Percentiles rank a stretch among this genome's conserved stretches.
Conservation (phyloP, 257 asterid species). For the Cinchona pubescens region DNA sequence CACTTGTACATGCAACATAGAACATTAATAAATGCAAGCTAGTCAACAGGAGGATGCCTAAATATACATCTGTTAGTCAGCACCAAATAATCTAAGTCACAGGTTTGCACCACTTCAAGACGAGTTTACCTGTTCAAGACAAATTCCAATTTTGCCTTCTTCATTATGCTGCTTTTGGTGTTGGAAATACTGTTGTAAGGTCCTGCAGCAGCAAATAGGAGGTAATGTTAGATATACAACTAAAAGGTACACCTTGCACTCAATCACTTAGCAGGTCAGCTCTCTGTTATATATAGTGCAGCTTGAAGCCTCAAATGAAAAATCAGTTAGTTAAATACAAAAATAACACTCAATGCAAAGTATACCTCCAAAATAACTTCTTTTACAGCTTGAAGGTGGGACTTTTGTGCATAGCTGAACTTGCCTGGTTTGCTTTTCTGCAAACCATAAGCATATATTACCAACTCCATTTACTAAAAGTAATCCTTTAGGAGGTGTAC, state of each 20-base stretch:
- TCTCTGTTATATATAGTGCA: constrained; percentile 1
- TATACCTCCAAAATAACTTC: constrained; percentile 74
- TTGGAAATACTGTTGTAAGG: constrained; percentile 48
- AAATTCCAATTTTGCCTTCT: constrained; percentile 84
- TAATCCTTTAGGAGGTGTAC: neutral
- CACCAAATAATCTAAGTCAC: neutral
- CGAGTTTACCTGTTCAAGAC: constrained; percentile 61
- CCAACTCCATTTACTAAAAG: constrained; percentile 13
- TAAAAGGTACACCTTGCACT: constrained; percentile 8
- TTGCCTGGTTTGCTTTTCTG: constrained; percentile 79
- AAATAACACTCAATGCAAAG: constrained; percentile 15
- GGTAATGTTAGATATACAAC: constrained; percentile 6
- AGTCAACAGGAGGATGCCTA: neutral
- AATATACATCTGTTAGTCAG: neutral
- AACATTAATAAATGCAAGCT: neutral
- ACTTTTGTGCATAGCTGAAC: constrained; percentile 69
- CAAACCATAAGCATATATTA: constrained; percentile 17
- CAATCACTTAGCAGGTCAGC: neutral
- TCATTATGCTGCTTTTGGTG: constrained; percentile 76
- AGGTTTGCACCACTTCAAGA: constrained; percentile 4
- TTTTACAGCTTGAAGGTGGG: constrained; percentile 80
- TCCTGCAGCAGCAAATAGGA: constrained; percentile 32
- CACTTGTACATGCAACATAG: neutral
- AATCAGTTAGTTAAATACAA: neutral
- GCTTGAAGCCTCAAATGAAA: neutral